Conservation (phyloP, 257 asterid genomes). For the Prunella vulgaris region DNA sequence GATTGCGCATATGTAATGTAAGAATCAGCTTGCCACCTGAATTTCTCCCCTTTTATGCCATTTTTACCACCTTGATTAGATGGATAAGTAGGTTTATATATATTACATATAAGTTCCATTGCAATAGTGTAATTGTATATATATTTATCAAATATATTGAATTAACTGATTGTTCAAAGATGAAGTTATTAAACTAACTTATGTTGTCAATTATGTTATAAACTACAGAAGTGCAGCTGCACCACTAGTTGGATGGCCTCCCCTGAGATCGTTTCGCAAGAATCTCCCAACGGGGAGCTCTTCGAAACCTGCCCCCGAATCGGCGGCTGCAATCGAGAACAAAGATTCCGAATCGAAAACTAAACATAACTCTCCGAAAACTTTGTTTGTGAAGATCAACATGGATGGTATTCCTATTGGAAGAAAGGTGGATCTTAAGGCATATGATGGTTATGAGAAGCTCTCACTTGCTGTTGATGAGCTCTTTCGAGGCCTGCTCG, state of each 20-base stretch:
- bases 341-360: constrained; percentile 33
- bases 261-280: constrained; percentile 72
- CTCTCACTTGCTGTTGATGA: constrained; percentile 71
- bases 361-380: constrained; percentile 37
- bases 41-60: too few species aligned
- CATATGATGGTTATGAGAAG: constrained; percentile 66
- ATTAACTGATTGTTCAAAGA: too few species aligned
- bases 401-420: constrained; percentile 96
- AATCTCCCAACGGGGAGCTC: constrained; percentile 48
- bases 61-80: constrained; percentile 18
- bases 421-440: constrained; percentile 76
- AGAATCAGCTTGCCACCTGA: too few species aligned
- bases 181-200: not conserved
- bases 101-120: too few species aligned
- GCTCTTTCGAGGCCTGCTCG: constrained; percentile 76
- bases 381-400: constrained; percentile 79
- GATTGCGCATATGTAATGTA: too few species aligned
- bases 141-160: too few species aligned
- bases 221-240: constrained; percentile 63
- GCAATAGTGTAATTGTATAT: too few species aligned
- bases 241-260: constrained; percentile 95
- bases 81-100: too few species aligned
- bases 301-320: constrained; percentile 35
- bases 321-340: constrained; percentile 28
- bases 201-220: not conserved